Conservation (phyloP, 176 grass and related monocot genomes). For the Elaeis guineensis region DNA sequence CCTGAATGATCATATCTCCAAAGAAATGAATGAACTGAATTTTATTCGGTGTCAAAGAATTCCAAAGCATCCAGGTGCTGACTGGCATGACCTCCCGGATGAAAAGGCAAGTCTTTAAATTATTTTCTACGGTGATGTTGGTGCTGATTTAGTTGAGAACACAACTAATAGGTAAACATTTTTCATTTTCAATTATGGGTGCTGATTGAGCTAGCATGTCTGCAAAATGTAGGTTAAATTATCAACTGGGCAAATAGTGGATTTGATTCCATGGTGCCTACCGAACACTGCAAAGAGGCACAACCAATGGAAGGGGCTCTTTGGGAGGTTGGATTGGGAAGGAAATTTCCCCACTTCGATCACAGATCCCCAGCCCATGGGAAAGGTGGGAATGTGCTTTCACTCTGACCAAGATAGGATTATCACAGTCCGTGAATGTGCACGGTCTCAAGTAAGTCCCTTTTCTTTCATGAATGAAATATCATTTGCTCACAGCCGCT, state of each 20-base stretch:
- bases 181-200: not conserved
- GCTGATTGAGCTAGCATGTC: no score
- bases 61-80: constrained; percentile 48
- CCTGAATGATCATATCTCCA: constrained; percentile 65
- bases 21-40: constrained; percentile 82
- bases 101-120: constrained; percentile 38
- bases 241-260: constrained; percentile 80
- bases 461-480: not conserved
- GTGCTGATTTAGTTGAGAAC: no score
- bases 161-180: no score
- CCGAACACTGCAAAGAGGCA: constrained; percentile 97
- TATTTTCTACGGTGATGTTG: not conserved
- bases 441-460: constrained; percentile 55
- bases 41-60: constrained; percentile 57
- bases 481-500: no score
- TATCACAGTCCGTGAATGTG: constrained; percentile 77
- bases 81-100: constrained; percentile 69
- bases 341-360: constrained; percentile 97
- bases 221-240: constrained; percentile 62
- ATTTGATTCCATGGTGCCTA: constrained; percentile 95
- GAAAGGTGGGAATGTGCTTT: constrained; percentile 94
- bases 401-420: constrained; percentile 80
- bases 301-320: constrained; percentile 99
- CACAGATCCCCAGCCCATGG: constrained; percentile 92
- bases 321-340: constrained; percentile 90